These are phyloP conservation scores for Actinomortierella wolfii DNA, from an alignment of 371 early-diverging fungal genomes.

Conservation along the genomic window DNA sequence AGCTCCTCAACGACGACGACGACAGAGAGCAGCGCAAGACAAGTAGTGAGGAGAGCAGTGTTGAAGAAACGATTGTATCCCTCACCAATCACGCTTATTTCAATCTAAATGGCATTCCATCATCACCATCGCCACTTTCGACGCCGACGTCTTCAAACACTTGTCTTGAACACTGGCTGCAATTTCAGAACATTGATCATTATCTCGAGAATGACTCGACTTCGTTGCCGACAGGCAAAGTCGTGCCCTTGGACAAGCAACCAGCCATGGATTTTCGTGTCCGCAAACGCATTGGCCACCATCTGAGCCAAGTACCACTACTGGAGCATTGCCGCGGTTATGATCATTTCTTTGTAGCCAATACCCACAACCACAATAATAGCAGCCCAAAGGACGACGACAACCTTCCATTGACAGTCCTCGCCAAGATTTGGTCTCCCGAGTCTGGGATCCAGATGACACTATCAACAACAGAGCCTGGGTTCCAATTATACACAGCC, in stretches of 20 bases:
- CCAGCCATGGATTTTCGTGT: slow-evolving; percentile 62
- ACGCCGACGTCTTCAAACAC: background rate
- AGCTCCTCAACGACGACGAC: background rate
- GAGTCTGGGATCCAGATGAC: slow-evolving; percentile 66
- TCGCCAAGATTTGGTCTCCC: slow-evolving; percentile 54
- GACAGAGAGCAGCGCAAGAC: background rate
- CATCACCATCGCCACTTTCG: background rate
- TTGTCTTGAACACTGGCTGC: slow-evolving; percentile 52
- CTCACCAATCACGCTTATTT: slow-evolving; percentile 65
- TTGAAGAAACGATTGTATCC: slow-evolving; percentile 46
- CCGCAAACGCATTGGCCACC: slow-evolving; percentile 52
- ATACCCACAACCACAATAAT: slow-evolving; percentile 48
- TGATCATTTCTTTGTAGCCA: slow-evolving; percentile 67
- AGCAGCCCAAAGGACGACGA: background rate
- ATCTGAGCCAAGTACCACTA: slow-evolving; percentile 46
- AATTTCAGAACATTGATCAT: slow-evolving; percentile 55
- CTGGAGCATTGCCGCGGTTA: slow-evolving; percentile 53
- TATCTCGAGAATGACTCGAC: slow-evolving; percentile 57
- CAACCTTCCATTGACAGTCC: slow-evolving; percentile 46
- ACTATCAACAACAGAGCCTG: slow-evolving; percentile 67
- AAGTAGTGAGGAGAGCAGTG: background rate
- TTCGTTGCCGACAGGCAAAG: slow-evolving; percentile 70
- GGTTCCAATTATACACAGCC: slow-evolving; percentile 80
- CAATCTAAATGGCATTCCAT: slow-evolving; percentile 58
- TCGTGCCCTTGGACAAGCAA: slow-evolving; percentile 48